phyloP scores from a whole-genome alignment of 2,329 filamentous ascomycete species.

The Fusarium luffae region DNA sequence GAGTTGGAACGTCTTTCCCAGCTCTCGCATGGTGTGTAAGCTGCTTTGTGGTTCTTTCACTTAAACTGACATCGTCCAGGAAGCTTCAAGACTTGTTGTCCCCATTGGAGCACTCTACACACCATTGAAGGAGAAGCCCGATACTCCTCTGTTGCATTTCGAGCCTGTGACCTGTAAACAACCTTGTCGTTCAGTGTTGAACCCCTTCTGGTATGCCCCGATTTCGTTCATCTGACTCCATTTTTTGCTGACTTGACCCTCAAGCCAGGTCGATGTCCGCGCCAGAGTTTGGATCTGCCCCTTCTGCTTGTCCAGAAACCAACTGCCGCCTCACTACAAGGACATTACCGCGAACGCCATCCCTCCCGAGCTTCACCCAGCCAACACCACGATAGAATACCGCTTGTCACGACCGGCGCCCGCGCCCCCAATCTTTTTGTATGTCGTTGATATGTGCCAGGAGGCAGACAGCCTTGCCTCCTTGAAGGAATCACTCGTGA shows the following conservation, averaged over 20 bases:
- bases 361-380: constrained; percentile 82
- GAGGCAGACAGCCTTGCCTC: constrained; percentile 87
- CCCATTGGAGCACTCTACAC: constrained; percentile 97
- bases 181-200: constrained; percentile 94
- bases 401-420: constrained; percentile 82
- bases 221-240: background rate
- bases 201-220: constrained; percentile 84
- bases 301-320: constrained; percentile 86
- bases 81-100: constrained; percentile 93
- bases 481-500: constrained; percentile 86
- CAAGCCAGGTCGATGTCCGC: constrained; percentile 83
- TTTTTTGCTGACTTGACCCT: constrained; percentile 39
- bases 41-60: background rate
- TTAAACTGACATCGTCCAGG: constrained; percentile 60
- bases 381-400: constrained; percentile 92
- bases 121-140: constrained; percentile 91
- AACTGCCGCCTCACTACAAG: constrained; percentile 87
- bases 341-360: constrained; percentile 87
- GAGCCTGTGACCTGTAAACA: constrained; percentile 97
- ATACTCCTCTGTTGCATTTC: constrained; percentile 90
- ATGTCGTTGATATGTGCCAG: constrained; percentile 89
- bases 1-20: constrained; percentile 99
- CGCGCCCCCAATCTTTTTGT: constrained; percentile 86
- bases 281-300: constrained; percentile 90
- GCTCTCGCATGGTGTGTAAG: constrained; percentile 86